Evolutionary conservation across 1,284 basidiomycete genomes (phyloP).

Genomic region (Lentinus polychrous): DNA sequence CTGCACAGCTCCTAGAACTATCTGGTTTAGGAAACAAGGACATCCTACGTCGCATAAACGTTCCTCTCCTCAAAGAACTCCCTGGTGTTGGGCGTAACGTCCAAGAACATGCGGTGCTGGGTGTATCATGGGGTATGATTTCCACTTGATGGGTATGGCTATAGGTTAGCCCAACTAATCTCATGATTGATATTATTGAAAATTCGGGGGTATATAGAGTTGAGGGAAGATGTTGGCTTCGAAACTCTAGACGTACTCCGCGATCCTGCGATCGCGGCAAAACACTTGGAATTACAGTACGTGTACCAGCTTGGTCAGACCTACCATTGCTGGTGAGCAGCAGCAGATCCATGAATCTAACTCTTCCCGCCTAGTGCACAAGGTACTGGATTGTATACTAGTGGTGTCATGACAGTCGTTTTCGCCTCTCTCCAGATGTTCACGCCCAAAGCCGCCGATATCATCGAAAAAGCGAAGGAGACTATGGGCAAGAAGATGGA

Average conservation of each 20-base stretch:
- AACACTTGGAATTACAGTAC: constrained; percentile 24
- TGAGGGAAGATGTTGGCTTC: constrained; percentile 17
- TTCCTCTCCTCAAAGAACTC: constrained; percentile 19
- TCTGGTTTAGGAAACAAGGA: constrained; percentile 29
- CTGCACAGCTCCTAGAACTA: constrained; percentile 33
- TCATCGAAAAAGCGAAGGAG: constrained; percentile 14
- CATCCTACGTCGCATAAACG: constrained; percentile 24
- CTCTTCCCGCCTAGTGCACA: too few species aligned
- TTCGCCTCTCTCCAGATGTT: constrained; percentile 17
- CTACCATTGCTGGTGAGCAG: background rate
- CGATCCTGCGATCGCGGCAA: constrained; percentile 16
- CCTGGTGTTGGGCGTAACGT: constrained; percentile 30
- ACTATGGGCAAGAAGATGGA: constrained; percentile 12
- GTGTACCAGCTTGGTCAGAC: constrained; percentile 4
- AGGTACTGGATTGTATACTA: constrained; percentile 18
- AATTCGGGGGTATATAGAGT: constrained; percentile 17
- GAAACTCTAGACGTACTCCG: constrained; percentile 23
- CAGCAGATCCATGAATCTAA: constrained; percentile 4
- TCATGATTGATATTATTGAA: too few species aligned
- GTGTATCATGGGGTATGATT: background rate
- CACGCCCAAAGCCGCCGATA: constrained; percentile 10
- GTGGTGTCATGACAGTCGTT: constrained; percentile 15
- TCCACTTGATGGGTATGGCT: background rate
- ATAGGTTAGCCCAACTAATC: background rate
- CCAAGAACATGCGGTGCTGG: constrained; percentile 26